Evolutionary conservation across 495 filamentous ascomycete genomes (phyloP), one percentile per base, ranked within the genome.

Genomic region (Lasiosphaeris hirsuta): DNA sequence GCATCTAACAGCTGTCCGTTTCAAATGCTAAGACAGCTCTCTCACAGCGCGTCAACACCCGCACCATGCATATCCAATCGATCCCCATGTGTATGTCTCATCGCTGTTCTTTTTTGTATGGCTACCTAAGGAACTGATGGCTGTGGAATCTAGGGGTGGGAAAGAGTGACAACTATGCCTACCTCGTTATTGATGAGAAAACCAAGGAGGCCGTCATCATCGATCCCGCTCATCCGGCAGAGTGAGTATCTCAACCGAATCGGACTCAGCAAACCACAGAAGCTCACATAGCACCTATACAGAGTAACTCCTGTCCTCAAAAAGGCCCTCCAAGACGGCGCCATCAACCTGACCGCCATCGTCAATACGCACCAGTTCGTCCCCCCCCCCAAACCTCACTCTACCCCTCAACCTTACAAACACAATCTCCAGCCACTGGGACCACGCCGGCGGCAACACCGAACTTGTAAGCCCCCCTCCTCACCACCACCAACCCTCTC

Each of bases 361-460:
- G 85, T 97, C 55, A 98, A 97, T 63, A 98, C 94, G 1, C 94
- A 98, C 64, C 95, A 97, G 93, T 96, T 77, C 69, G 87, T 69
- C 33, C 5, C 38, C 39, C 33, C 19, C 19, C 34, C 45, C 23
- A 46, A 0, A 8, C 47, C 15, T 37, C 34, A 19, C 36, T 15
- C 44, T 6, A 18, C 23, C 10, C 19, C 10, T 39, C 4, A 4
- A 11, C 7, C 10, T 11, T 17, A 19, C 36, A 4, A 48, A 48
- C 19, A 23, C 9, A 44, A 57, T 11, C 40, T 33, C 34, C 58
- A 96, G 93, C 68, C 94, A 98, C 71, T 86, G 87, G 81, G 94
- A 98, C 63, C 94, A 98, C 75, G 87, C 94, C 10, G 94, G 94
- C 45, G 94, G 94, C 1, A 98, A 98, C 67, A 76, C 82, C 38